A percentile compares a stretch with the other conserved stretches of the same genome.
Evolutionary conservation across 495 filamentous ascomycete species (phyloP).

Genomic region (Xylaria sp.): DNA sequence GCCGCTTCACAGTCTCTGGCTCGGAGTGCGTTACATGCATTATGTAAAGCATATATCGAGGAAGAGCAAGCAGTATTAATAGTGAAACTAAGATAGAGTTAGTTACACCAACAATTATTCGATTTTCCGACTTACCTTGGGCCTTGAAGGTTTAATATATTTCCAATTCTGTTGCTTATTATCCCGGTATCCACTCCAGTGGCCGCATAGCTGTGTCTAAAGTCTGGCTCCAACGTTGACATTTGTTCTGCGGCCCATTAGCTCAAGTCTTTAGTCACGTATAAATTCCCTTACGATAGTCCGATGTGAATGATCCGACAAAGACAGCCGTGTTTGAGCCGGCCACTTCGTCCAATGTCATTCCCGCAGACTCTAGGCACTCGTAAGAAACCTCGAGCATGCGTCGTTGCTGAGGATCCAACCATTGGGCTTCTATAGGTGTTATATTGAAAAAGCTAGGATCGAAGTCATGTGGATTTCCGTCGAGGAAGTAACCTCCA

Average conservation of each 20-base stretch:
- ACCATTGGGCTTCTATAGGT: conserved; percentile 40
- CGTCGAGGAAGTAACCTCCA: conserved; percentile 49
- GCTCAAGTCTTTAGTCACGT: not conserved
- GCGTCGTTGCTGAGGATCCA: conserved; percentile 47
- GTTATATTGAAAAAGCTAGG: conserved; percentile 49
- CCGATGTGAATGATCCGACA: conserved; percentile 55
- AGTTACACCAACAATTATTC: not conserved
- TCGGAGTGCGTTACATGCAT: conserved; percentile 47
- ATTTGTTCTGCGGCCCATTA: conserved; percentile 32
- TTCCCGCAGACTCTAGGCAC: conserved; percentile 53
- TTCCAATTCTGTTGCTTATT: conserved; percentile 57
- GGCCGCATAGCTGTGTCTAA: conserved; percentile 48
- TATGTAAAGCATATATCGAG: conserved; percentile 56
- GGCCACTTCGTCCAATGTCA: conserved; percentile 46
- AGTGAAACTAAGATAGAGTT: conserved; percentile 47
- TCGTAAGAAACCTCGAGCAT: conserved; percentile 51
- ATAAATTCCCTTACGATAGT: conserved; percentile 47
- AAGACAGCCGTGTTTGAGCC: conserved; percentile 60
- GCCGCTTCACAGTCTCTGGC: conserved; percentile 41
- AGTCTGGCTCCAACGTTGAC: conserved; percentile 43
- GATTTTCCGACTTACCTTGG: conserved; percentile 38
- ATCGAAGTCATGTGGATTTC: conserved; percentile 47
- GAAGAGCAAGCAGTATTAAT: conserved; percentile 65
- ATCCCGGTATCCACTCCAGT: conserved; percentile 56
- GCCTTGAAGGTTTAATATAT: conserved; percentile 60